Base-by-base conservation (phyloP, 2,329 filamentous ascomycete species). In the Pezicula neosporulosa region DNA sequence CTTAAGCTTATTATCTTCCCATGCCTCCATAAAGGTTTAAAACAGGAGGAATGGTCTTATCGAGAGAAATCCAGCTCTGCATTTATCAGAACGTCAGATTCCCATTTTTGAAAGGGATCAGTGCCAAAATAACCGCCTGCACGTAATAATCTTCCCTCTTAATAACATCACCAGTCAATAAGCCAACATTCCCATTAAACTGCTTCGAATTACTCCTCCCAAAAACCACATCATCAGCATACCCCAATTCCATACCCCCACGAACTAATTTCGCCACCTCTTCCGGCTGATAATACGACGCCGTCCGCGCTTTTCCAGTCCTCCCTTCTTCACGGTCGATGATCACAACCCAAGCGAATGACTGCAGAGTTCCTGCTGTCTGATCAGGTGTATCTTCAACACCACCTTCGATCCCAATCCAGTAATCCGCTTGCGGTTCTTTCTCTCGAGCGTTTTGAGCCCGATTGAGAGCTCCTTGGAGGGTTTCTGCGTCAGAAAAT, bases 351-450 rank as follows among this genome's bases (percentile, higher is more conserved):
- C 72, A 74, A 2, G 71, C 72, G 58, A 74, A 74, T 9, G 66
- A 68, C 49, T 65, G 60, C 21, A 72, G 58, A 8, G 62, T 46
- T 7, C 47, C 56, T 9, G 12, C 54, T 51, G 7, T 53, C 52
- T 48, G 50, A 9, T 57, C 50, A 44, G 36, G 47, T n/a, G 56
- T 54, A 9, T 59, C 56, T 35, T 71, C 68, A 4, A 73, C 63
- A 3, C 72, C 72, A 18, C 72, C 72, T 55, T 74, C 72, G 16
- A 73, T 64, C 5, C 72, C 72, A 33, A 74, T 58, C 67, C 70
- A 73, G 55, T 63, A 74, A 42, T 72, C 65, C 1, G 68, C 71
- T 19, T 65, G 55, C 2, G 67, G 65, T 18, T 62, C 56, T 38
- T 53, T 48, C 7, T 53, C 47, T n/a, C 58, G 63, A 6, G 69